Base-by-base conservation (phyloP, 371 early-diverging fungal species). In the Mucor saturninus region DNA sequence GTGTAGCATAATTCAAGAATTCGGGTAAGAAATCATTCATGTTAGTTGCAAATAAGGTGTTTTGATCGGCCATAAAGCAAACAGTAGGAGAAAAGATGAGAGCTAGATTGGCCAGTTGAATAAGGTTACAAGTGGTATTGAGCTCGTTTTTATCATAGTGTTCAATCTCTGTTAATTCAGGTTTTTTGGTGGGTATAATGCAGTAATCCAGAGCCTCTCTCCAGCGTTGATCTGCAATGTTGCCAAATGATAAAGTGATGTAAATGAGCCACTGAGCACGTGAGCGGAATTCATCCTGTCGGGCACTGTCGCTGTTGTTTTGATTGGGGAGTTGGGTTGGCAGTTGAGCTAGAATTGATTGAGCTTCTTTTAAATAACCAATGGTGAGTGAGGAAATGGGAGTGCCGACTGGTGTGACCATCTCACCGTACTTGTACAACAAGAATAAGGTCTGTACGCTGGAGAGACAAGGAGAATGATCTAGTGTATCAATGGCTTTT, bases 401-500 rank as follows among this genome's bases (percentile, higher is more conserved):
- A 7, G 42, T 43, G 5, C 68, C 72, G 5, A 67, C 65, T 0
- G 67, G 68, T 4, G 72, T 62, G 4, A 67, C 46, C 0, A 67
- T 14, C 38, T 74, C 74, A 32, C 68, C 62, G 42, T 67, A 71
- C 45, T 74, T 74, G 59, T 67, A 71, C 2, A 74, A 46, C 21
- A 74, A 52, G 7, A 71, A 42, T 10, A 71, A 35, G 6, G 74
- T 62, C 26, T 74, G 74, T 2, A 65, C 40, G 9, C 55, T 58
- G 3, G 13, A 2, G 0, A 61, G 31, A 10, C 30, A 21, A 4
- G 67, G 35, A 0, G 53, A 43, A 30, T 54, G 54, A 28, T 64
- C 62, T 28, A 67, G 29, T 21, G 28, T 48, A 21, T 59, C 61
- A 49, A 65, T 48, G 43, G 56, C 51, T 39, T 59, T 42, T n/a